Evolutionary conservation across 2,329 filamentous ascomycete species (phyloP), one percentile per base, ranked within the genome.

Genomic region (Emmonsia crescens): DNA sequence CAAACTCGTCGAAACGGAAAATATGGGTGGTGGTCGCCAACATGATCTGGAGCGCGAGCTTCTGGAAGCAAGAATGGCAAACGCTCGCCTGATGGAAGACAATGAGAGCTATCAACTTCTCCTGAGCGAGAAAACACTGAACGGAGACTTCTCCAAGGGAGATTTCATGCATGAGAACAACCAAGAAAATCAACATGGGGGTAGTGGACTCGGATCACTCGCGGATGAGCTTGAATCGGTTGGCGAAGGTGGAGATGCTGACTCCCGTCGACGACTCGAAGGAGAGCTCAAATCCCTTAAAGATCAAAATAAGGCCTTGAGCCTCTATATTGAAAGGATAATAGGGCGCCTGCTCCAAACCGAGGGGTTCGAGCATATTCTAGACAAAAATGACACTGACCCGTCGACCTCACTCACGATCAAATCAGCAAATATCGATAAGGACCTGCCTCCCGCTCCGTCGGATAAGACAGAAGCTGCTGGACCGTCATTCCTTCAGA

Each of bases 301-400:
- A 77, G 93, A 96, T 73, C 88, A 96, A 79, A 97, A 99, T 80
- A 97, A 97, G 79, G 94, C 94, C 36, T 81, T 99, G 68, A 96
- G 91, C 29, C 81, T 97, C 66, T 99, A 99, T 79, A 96, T 99
- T 80, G 96, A 97, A 83, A 96, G 94, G 78, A 97, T 99, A 74
- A 96, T 99, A 73, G 94, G 94, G 74, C 89, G 94, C 61, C 84
- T 99, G 52, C 83, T 99, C 64, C 89, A 96, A 72, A 89, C 96
- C 76, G 89, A 96, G 70, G 92, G 96, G 67, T 97, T 96, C 68
- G 93, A 99, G 77, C 86, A 90, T 64, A 96, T 97, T 64, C 81
- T 96, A 48, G 91, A 96, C 72, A 89, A 90, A 74, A 89, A 88
- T 9, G 85, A 85, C 68, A 76, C 78, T 31, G 78, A 79, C 31